Conservation (phyloP, 2,329 filamentous ascomycete species). For the Samsoniella hepiali region DNA sequence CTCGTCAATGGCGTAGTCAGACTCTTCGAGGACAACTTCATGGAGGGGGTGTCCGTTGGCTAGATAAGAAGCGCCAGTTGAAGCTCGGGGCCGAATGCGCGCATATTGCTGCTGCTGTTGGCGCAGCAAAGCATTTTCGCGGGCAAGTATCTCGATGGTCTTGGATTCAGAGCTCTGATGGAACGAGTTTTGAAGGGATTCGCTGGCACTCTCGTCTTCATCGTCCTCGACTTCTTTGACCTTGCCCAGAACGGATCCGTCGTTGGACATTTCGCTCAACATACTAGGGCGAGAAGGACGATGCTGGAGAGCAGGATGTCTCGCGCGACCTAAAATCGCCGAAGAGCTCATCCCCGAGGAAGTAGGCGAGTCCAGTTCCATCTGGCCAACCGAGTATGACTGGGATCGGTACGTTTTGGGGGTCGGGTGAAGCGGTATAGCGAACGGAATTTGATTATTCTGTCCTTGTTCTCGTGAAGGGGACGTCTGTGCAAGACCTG, state of each 20-base stretch:
- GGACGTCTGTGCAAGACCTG: constrained; percentile 46
- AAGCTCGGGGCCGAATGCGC: constrained; percentile 56
- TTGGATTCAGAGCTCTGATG: constrained; percentile 57
- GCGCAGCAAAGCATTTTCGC: constrained; percentile 61
- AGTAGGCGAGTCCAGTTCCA: constrained; percentile 63
- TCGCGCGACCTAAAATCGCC: constrained; percentile 50
- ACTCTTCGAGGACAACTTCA: constrained; percentile 60
- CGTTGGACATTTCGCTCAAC: constrained; percentile 68
- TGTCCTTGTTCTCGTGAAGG: constrained; percentile 51
- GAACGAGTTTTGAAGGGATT: constrained; percentile 45
- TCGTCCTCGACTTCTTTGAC: constrained; percentile 69
- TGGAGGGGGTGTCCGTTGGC: constrained; percentile 58
- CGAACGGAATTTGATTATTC: constrained; percentile 73
- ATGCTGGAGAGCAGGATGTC: constrained; percentile 70
- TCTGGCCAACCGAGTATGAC: constrained; percentile 91
- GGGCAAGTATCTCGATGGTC: constrained; percentile 59
- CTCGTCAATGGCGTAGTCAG: constrained; percentile 71
- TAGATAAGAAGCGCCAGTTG: constrained; percentile 52
- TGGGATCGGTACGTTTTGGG: constrained; percentile 93
- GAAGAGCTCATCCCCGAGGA: constrained; percentile 43
- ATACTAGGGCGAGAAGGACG: constrained; percentile 76
- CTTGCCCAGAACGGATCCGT: constrained; percentile 60
- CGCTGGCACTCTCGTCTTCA: constrained; percentile 56
- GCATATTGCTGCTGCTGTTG: constrained; percentile 51
- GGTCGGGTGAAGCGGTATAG: constrained; percentile 83